Evolutionary conservation across 2,329 filamentous ascomycete species (phyloP).

Genomic region (Trichoderma sp.): DNA sequence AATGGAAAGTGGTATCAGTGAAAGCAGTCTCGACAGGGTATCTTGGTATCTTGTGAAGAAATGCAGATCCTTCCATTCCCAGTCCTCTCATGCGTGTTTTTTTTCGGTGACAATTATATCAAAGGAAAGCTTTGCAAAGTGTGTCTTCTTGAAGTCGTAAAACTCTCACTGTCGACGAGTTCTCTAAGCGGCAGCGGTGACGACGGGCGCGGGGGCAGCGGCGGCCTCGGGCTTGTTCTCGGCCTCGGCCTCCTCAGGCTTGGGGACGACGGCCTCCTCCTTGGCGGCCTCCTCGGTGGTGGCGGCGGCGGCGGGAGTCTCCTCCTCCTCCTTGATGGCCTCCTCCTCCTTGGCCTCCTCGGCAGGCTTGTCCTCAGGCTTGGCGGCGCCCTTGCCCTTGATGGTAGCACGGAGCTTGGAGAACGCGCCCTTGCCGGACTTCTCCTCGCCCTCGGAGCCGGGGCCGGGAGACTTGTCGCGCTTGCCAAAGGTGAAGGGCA

Average conservation of each 20-base stretch:
- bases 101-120: conserved; percentile 34
- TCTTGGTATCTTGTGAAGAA: conserved; percentile 55
- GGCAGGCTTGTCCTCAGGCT: conserved; percentile 47
- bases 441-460: conserved; percentile 64
- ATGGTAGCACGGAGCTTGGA: conserved; percentile 63
- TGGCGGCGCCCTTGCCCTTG: conserved; percentile 50
- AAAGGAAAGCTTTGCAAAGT: conserved; percentile 31
- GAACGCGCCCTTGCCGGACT: conserved; percentile 50
- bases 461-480: conserved; percentile 66
- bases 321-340: conserved; percentile 41
- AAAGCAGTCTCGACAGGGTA: conserved; percentile 58
- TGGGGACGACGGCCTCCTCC: conserved; percentile 32
- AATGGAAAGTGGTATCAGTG: conserved; percentile 48
- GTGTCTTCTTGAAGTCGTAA: conserved; percentile 34
- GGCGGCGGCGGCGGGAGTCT: conserved; percentile 37
- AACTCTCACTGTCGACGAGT: conserved; percentile 33
- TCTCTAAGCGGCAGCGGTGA: conserved; percentile 56
- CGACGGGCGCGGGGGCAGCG: conserved; percentile 48
- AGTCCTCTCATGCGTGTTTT: conserved; percentile 47
- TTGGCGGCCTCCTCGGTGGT: conserved; percentile 38
- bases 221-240: conserved; percentile 48
- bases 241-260: conserved; percentile 40
- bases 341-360: conserved; percentile 44
- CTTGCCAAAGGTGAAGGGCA: conserved; percentile 75
- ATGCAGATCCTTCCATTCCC: conserved; percentile 57